Conservation (phyloP, 352 stramenopile genomes). For the Thalassiosira tumida region DNA sequence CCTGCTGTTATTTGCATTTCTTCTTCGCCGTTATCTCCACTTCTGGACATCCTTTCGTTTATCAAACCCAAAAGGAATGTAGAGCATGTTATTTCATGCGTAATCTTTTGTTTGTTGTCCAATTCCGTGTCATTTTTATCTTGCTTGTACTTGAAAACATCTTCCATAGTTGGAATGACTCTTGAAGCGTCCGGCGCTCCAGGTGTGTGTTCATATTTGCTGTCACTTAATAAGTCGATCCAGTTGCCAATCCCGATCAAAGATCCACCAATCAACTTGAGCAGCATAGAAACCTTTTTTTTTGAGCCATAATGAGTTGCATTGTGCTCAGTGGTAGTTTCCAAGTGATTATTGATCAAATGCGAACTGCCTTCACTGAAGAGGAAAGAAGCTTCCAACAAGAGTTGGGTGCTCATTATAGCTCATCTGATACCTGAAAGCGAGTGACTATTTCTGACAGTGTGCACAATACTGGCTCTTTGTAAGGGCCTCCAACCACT, state of each 20-base stretch:
- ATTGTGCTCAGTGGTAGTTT: too few relatives aligned
- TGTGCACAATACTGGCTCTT: too few relatives aligned
- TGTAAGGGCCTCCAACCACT: too few relatives aligned
- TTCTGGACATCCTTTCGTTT: neutral
- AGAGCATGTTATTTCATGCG: slow-evolving; percentile 67
- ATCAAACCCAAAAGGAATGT: slow-evolving; percentile 56
- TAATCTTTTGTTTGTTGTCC: slow-evolving; percentile 68
- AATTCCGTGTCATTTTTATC: neutral
- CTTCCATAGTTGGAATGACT: neutral
- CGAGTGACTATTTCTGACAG: neutral
- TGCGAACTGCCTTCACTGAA: too few relatives aligned
- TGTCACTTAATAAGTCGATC: neutral
- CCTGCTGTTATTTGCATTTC: neutral
- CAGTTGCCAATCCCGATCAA: neutral
- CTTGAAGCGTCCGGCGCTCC: neutral
- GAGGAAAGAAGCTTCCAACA: too few relatives aligned
- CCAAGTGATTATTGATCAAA: too few relatives aligned
- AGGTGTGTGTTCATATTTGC: neutral
- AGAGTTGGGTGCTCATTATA: too few relatives aligned
- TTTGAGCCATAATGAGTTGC: too few relatives aligned
- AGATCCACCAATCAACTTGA: neutral
- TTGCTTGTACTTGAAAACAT: neutral
- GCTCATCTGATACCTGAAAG: neutral
- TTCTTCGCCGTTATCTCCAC: neutral
- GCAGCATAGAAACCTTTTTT: neutral